Conservation (phyloP, 768 basidiomycete genomes). For the Termitomyces sp. region DNA sequence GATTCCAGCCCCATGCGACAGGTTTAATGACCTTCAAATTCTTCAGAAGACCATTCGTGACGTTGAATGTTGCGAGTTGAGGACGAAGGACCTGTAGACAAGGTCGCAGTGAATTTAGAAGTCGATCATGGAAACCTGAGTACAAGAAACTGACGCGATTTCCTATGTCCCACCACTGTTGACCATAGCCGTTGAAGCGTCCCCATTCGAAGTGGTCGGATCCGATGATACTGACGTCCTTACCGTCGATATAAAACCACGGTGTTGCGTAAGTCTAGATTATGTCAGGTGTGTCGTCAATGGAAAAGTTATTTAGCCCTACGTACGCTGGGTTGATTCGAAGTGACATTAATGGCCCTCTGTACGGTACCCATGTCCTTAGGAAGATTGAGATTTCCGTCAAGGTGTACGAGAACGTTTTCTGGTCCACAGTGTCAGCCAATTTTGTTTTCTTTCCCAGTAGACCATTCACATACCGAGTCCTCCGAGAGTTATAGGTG, state of each 20-base stretch:
- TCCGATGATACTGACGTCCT: conserved; percentile 37
- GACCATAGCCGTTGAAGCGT: conserved; percentile 42
- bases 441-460: not conserved
- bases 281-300: not conserved
- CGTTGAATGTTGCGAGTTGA: conserved; percentile 45
- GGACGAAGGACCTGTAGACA: conserved; percentile 33
- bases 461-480: conserved; percentile 21
- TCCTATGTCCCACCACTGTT: conserved; percentile 48
- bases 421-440: conserved; percentile 13
- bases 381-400: conserved; percentile 43
- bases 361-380: conserved; percentile 41
- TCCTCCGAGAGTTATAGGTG: conserved; percentile 29
- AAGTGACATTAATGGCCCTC: conserved; percentile 31
- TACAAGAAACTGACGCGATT: conserved; percentile 29
- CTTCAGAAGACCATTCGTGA: conserved; percentile 34
- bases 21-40: conserved; percentile 44
- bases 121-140: no score
- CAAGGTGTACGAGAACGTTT: conserved; percentile 37
- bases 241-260: conserved; percentile 44
- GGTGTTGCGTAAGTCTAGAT: conserved; percentile 36
- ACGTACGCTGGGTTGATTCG: conserved; percentile 33
- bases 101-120: not conserved
- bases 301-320: not conserved
- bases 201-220: conserved; percentile 36
- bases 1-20: conserved; percentile 46